Conservation (phyloP, 202 grass and related monocot species). For the Zoysia matrella region DNA sequence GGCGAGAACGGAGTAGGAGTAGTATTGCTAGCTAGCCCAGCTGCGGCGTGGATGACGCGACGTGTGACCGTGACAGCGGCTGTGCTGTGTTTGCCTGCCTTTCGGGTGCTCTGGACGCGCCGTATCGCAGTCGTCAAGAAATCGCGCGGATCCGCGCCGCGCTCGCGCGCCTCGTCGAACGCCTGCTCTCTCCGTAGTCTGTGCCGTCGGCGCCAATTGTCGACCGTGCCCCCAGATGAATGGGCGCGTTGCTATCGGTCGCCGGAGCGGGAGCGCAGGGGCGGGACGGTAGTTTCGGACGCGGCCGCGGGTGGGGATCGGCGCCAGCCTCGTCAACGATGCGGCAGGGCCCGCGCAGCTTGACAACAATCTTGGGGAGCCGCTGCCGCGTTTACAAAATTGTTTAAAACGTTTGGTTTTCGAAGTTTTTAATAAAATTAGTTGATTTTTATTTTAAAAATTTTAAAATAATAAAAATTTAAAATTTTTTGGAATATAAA, state of each 20-base stretch:
- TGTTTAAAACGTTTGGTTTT: too few relatives aligned
- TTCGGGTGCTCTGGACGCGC: not conserved
- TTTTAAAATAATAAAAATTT: too few relatives aligned
- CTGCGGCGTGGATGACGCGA: not conserved
- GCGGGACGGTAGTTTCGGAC: not conserved
- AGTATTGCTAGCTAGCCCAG: not conserved
- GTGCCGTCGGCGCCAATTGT: not conserved
- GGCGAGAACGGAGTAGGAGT: too few relatives aligned
- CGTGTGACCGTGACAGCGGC: conserved; percentile 14
- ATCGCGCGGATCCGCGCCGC: not conserved
- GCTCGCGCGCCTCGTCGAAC: too few relatives aligned
- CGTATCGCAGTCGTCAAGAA: not conserved
- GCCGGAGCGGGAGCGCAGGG: not conserved
- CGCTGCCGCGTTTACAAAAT: too few relatives aligned
- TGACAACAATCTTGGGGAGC: too few relatives aligned
- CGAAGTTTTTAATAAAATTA: too few relatives aligned
- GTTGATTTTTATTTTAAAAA: too few relatives aligned
- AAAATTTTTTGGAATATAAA: too few relatives aligned
- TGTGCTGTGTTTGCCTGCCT: too few relatives aligned
- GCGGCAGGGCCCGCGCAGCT: not conserved
- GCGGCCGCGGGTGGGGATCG: not conserved
- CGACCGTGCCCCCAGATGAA: not conserved
- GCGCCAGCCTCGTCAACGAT: not conserved
- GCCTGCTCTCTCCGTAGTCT: too few relatives aligned
- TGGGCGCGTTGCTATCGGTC: too few relatives aligned